Evolutionary conservation across 306 rosid genomes (phyloP).

Genomic region (Prunus mira): DNA sequence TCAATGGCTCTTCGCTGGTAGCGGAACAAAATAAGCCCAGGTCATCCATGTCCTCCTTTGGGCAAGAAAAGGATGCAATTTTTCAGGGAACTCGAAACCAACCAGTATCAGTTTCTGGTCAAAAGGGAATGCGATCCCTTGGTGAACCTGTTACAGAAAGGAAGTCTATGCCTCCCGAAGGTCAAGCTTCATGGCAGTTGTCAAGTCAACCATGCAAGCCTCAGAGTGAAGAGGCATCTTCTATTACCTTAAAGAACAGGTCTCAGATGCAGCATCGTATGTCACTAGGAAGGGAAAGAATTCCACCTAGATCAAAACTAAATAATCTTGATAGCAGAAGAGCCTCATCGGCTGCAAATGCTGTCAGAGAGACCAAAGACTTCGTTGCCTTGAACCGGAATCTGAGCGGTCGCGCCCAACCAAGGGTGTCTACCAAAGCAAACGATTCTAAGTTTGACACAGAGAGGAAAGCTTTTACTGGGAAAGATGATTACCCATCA

Average conservation of each 20-base stretch:
- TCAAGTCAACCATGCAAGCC: slow-evolving; percentile 36
- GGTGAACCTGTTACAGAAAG: slow-evolving; percentile 33
- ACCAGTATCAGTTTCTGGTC: slow-evolving; percentile 26
- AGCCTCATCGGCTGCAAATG: slow-evolving; percentile 45
- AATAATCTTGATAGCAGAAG: slow-evolving; percentile 45
- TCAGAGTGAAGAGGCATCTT: slow-evolving; percentile 35
- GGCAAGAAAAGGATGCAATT: slow-evolving; percentile 36
- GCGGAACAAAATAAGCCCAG: slow-evolving; percentile 38
- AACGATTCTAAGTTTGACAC: slow-evolving; percentile 50
- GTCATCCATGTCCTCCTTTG: slow-evolving; percentile 29
- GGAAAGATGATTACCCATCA: slow-evolving; percentile 41
- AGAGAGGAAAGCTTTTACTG: slow-evolving; percentile 51
- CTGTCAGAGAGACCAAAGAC: slow-evolving; percentile 48
- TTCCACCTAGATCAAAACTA: slow-evolving; percentile 37
- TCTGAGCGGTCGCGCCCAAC: slow-evolving; percentile 44
- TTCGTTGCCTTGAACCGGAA: slow-evolving; percentile 73
- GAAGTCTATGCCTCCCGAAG: slow-evolving; percentile 29
- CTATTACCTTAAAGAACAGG: slow-evolving; percentile 37
- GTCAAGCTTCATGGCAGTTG: slow-evolving; percentile 42
- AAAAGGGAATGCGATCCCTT: slow-evolving; percentile 21
- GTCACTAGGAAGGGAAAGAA: slow-evolving; percentile 33
- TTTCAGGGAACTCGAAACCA: slow-evolving; percentile 37
- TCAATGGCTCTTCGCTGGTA: slow-evolving; percentile 29
- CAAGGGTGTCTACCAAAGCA: slow-evolving; percentile 42
- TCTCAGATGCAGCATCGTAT: slow-evolving; percentile 43